Percentiles rank a stretch among this genome's conserved stretches.
phyloP scores from a whole-genome alignment of 169 alveolate species.

The Hepatocystis sp. region DNA sequence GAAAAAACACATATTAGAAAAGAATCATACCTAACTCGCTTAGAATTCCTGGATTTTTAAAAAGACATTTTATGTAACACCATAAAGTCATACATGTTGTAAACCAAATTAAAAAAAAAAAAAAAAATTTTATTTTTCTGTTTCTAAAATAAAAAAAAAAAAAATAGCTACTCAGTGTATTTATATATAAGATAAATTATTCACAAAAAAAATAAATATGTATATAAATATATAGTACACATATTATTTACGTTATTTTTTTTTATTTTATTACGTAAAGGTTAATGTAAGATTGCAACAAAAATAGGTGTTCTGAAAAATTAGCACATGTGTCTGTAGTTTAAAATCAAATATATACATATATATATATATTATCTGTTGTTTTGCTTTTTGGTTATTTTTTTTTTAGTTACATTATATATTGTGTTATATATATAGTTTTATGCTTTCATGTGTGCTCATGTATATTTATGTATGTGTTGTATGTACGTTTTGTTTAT shows the following conservation, averaged over 20 bases:
- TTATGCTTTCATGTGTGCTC: too few relatives aligned
- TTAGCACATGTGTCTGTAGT: slow-evolving; percentile 32
- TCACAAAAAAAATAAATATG: too few relatives aligned
- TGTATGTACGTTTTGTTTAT: too few relatives aligned
- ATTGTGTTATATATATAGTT: too few relatives aligned
- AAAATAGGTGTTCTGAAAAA: slow-evolving; percentile 35
- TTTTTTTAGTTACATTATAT: too few relatives aligned
- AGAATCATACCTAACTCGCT: slow-evolving; percentile 8
- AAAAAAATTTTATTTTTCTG: slow-evolving; percentile 15
- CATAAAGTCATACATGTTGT: slow-evolving; percentile 37
- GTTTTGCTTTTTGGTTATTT: too few relatives aligned
- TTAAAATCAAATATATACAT: too few relatives aligned
- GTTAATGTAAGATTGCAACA: slow-evolving; percentile 35
- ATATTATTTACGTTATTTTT: background rate
- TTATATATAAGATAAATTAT: too few relatives aligned
- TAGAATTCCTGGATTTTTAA: slow-evolving; percentile 35
- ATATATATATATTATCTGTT: too few relatives aligned
- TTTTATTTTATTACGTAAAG: slow-evolving; percentile 50
- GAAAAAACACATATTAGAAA: too few relatives aligned
- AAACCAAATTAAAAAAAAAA: slow-evolving; percentile 33
- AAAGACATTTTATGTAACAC: slow-evolving; percentile 60
- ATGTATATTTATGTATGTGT: too few relatives aligned
- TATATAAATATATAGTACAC: background rate
- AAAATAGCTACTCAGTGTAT: too few relatives aligned
- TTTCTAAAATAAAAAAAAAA: slow-evolving; percentile 1